phyloP scores from a whole-genome alignment of 441 rosid genomes.

The Cnidoscolus chayamansa region DNA sequence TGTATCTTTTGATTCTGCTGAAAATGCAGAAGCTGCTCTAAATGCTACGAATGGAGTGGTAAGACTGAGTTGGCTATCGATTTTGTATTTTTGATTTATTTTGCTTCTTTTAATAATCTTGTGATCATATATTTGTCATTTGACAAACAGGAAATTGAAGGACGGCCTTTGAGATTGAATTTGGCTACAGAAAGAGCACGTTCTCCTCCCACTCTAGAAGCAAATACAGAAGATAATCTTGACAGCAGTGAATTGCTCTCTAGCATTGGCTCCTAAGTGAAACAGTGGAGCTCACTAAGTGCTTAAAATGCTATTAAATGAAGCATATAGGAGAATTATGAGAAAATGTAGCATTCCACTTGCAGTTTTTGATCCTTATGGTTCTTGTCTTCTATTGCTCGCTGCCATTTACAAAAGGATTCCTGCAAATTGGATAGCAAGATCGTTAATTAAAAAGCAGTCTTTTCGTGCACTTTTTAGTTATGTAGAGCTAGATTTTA shows the following conservation, averaged over 20 bases:
- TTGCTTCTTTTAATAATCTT: neutral
- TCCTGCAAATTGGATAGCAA: conserved; percentile 7
- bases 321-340: neutral
- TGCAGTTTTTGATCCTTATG: neutral
- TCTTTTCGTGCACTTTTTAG: conserved; percentile 7
- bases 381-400: neutral
- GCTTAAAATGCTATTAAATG: conserved; percentile 1
- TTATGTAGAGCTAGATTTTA: neutral
- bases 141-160: conserved; percentile 71
- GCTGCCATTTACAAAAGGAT: neutral
- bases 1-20: conserved; percentile 64
- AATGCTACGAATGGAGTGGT: conserved; percentile 64
- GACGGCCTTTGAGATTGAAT: conserved; percentile 72
- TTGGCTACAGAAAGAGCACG: conserved; percentile 55
- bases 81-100: conserved; percentile 9
- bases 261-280: conserved; percentile 37
- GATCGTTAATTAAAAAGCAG: neutral
- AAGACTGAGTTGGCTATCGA: conserved; percentile 28
- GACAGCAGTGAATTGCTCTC: conserved; percentile 52
- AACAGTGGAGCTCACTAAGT: neutral
- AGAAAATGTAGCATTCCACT: conserved; percentile 1
- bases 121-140: conserved; percentile 3
- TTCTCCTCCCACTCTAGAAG: conserved; percentile 27
- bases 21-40: conserved; percentile 47
- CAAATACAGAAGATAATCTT: conserved; percentile 25